Evolutionary conservation across 148 eudicot species (phyloP).

Genomic region (Camellia lanceoleosa): DNA sequence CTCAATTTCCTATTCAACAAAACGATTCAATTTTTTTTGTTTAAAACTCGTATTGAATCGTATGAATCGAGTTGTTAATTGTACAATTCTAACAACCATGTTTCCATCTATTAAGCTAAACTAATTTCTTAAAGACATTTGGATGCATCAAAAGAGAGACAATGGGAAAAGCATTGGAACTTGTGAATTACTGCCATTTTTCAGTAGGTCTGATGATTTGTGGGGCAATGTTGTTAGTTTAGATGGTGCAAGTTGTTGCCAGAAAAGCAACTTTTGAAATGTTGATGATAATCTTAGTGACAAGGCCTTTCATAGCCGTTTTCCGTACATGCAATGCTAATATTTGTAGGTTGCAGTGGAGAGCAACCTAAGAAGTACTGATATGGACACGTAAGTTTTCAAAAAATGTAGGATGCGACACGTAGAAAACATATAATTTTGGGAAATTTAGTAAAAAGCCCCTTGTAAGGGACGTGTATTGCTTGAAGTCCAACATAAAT

Average conservation of each 20-base stretch:
- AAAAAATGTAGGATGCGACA: too few relatives aligned
- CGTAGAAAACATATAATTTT: too few relatives aligned
- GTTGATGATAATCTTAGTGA: slow-evolving; percentile 4
- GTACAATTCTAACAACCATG: too few relatives aligned
- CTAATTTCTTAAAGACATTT: background rate
- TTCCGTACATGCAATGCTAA: background rate
- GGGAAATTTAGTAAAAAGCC: too few relatives aligned
- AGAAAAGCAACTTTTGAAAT: background rate
- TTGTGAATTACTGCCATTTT: background rate
- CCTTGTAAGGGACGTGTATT: too few relatives aligned
- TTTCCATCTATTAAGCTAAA: background rate
- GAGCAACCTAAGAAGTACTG: background rate
- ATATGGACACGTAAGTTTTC: too few relatives aligned
- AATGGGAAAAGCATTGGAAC: background rate
- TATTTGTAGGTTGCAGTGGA: background rate
- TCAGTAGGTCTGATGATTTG: background rate
- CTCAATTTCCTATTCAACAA: too few relatives aligned
- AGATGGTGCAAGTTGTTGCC: background rate
- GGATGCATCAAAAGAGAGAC: background rate
- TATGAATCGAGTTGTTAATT: too few relatives aligned
- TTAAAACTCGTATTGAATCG: too few relatives aligned
- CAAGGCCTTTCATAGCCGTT: background rate
- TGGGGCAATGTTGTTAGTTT: background rate
- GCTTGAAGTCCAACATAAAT: too few relatives aligned
- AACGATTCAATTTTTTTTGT: too few relatives aligned